Conservation (phyloP, 108 stramenopile species). For the Skeletonema costatum region DNA sequence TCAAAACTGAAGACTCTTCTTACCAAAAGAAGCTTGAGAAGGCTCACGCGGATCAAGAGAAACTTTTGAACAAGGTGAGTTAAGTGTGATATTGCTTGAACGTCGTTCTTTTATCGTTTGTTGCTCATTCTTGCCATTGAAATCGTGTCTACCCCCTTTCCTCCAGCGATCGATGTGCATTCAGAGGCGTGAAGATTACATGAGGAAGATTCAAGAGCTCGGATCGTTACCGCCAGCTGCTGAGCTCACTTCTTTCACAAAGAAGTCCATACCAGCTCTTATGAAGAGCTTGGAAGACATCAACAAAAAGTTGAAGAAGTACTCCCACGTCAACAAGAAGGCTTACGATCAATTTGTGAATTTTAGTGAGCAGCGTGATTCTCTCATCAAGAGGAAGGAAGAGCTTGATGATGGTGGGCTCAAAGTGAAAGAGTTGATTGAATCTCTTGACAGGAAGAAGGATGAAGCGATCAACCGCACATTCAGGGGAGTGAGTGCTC, state of each 20-base stretch:
- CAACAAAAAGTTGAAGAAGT: constrained; percentile 94
- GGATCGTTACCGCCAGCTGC: constrained; percentile 88
- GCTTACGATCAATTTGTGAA: constrained; percentile 98
- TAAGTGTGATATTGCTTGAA: not conserved
- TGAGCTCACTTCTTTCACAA: constrained; percentile 79
- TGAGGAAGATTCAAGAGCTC: constrained; percentile 92
- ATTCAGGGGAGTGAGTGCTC: constrained; percentile 95
- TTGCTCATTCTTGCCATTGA: not conserved
- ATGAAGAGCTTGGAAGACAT: constrained; percentile 86
- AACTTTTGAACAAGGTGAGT: constrained; percentile 81
- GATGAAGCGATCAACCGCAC: constrained; percentile 99
- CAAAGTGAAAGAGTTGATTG: constrained; percentile 94
- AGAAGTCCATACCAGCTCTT: constrained; percentile 73
- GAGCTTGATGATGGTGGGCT: constrained; percentile 91
- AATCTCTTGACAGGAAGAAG: constrained; percentile 95
- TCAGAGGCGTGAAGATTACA: constrained; percentile 83
- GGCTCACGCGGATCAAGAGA: constrained; percentile 71
- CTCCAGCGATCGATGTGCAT: constrained; percentile 84
- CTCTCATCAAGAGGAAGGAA: constrained; percentile 86
- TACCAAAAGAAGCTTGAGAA: constrained; percentile 69
- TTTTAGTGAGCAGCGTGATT: constrained; percentile 95
- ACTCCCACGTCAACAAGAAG: constrained; percentile 99
- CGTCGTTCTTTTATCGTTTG: constrained; percentile 2
- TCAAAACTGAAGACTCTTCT: constrained; percentile 68
- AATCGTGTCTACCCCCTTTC: not conserved